Evolutionary conservation across 2,329 filamentous ascomycete genomes (phyloP).

Genomic region (Curvularia verruculosa): DNA sequence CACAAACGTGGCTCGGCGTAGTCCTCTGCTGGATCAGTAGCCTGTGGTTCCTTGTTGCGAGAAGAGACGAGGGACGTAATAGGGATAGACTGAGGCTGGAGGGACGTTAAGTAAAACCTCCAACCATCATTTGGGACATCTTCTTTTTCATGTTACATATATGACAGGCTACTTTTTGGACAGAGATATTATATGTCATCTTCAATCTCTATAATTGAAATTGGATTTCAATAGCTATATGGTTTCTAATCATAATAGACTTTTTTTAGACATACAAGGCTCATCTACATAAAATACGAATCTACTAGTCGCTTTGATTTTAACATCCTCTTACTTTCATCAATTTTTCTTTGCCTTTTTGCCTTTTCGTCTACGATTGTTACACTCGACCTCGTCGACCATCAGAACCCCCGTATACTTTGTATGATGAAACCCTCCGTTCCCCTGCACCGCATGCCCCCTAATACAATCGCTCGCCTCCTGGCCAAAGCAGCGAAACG

Average conservation of each 20-base stretch:
- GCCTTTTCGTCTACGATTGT: background rate
- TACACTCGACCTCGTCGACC: conserved; percentile 9
- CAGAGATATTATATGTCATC: background rate
- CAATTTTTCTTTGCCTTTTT: too few species aligned
- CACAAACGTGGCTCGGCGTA: conserved; percentile 60
- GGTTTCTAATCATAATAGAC: background rate
- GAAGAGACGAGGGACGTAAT: conserved; percentile 50
- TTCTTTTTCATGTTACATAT: background rate
- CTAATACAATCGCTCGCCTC: conserved; percentile 23
- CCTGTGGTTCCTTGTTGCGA: conserved; percentile 56
- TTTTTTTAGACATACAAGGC: too few species aligned
- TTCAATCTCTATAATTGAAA: background rate
- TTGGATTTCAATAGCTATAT: background rate
- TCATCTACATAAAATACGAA: background rate
- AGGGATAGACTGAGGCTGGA: conserved; percentile 43
- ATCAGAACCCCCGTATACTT: conserved; percentile 21
- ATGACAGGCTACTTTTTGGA: background rate
- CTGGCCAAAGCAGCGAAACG: conserved; percentile 25
- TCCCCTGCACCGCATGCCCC: conserved; percentile 12
- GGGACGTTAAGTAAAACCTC: conserved; percentile 27
- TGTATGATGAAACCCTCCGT: conserved; percentile 21
- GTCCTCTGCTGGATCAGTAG: conserved; percentile 58
- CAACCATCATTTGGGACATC: background rate
- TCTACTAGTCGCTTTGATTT: too few species aligned
- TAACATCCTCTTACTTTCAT: too few species aligned